Base-by-base conservation (phyloP, 129 eudicot genomes). In the Lactuca saligna region DNA sequence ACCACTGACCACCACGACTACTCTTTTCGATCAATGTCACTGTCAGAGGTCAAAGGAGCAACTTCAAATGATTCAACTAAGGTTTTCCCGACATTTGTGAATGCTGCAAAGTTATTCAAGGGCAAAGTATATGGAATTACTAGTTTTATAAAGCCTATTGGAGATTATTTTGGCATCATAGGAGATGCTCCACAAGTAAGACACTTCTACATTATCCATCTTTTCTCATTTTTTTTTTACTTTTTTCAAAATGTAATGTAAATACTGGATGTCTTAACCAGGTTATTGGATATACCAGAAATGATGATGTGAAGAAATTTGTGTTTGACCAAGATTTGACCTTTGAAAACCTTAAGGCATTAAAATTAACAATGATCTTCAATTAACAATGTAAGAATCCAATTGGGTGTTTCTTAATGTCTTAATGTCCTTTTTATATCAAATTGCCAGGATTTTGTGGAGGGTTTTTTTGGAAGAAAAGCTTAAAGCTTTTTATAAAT, bases 121-220 rank as follows among this genome's bases (percentile, higher is more conserved):
- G 97, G 97, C 54, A 91, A 91, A 96, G 97, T 91, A 81, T 61
- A n/a, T n/a, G n/a, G n/a, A 57, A 13, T 6, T 33, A 48, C 20
- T n/a, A 38, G 57, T 65, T 50, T 8, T 16, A 13, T 72, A 15
- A 86, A 77, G 66, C 96, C 96, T 39, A 90, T 92, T 8, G 80
- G 91, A 34, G 98, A 92, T 20, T 92, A 86, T 79, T 92, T 92
- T 81, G 89, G 96, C 46, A 75, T 89, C 70, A 78, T 86, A 16
- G 95, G 87, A 72, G 88, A 89, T 82, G 82, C 83, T 75, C 88
- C 95, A 17, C 82, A 89, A 38, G 98, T 92, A 81, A 68, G 50
- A 14, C 31, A 58, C n/a, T 16, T 71, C 8, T 56, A 33, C 69
- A 16, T 29, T 62, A 14, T 38, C 35, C 29, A 66, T 14, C 32